Evolutionary conservation across 257 asterid genomes (phyloP), one percentile per base, ranked within the genome.

Genomic region (Solanum piurae): DNA sequence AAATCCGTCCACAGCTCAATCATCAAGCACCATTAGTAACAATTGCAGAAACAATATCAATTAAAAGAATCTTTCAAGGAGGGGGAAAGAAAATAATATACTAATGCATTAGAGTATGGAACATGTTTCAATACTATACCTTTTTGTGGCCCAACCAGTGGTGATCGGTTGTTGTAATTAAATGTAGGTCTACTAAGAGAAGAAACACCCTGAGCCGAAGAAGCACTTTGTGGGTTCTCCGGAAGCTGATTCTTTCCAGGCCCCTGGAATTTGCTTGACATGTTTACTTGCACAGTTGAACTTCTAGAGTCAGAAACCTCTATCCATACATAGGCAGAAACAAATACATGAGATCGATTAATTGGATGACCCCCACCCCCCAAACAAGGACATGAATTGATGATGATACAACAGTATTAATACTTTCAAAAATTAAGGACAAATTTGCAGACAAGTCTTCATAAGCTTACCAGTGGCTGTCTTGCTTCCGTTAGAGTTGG

Each of bases 161-260:
- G 98, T 83, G 95, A 89, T 58, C 94, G 91, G 90, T 91, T 93
- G 91, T 90, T 94, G 92, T 91, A 94, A 79, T 91, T 93, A 76
- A 97, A 94, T 18, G 98, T 91, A 83, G 98, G 96, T 91, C 96
- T 88, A 89, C 95, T 91, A 88, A 88, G 89, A 90, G 97, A 83
- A 87, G 96, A 88, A 88, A 86, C 89, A 49, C 90, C 86, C 64
- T 64, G 91, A 89, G 90, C 88, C 85, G 91, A 93, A 74, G 95
- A 85, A 64, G 92, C 83, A 87, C 85, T 85, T 85, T 89, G 95
- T 38, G 86, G 85, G 89, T 93, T 75, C 86, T 94, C 98, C 25
- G 82, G 74, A 64, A 52, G 94, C 87, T 90, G 93, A 92, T 89
- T 92, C 92, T 94, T 93, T 88, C 91, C 96, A 80, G 69, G 88